Percentiles rank a stretch among this genome's conserved stretches.
Evolutionary conservation across 2,329 filamentous ascomycete species (phyloP).

Genomic region (Neurospora crassa): DNA sequence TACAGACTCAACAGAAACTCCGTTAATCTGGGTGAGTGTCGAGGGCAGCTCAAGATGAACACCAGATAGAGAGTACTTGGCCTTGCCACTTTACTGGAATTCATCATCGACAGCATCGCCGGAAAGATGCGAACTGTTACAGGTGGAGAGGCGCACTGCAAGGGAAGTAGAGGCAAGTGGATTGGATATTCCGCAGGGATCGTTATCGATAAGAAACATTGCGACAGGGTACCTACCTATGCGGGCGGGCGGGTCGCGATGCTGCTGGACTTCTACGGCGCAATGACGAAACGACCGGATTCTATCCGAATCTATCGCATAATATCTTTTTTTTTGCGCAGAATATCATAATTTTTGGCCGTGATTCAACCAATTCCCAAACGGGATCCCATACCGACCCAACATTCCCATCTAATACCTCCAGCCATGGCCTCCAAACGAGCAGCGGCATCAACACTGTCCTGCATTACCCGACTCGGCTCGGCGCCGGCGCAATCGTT

Average conservation of each 20-base stretch:
- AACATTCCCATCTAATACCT: not conserved
- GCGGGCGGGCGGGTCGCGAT: not conserved
- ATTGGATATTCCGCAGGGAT: not conserved
- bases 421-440: slow-evolving; percentile 11
- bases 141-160: not conserved
- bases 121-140: not conserved
- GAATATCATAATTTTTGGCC: not conserved
- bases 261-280: not conserved
- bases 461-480: slow-evolving; percentile 3
- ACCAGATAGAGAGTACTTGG: not conserved
- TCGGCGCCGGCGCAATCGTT: not conserved
- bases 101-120: not conserved
- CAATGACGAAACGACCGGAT: not conserved
- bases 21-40: not conserved
- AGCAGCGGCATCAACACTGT: slow-evolving; percentile 2
- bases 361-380: not conserved
- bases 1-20: not conserved
- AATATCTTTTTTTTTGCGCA: not conserved
- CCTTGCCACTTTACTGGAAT: not conserved
- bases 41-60: not conserved
- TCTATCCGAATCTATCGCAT: not conserved
- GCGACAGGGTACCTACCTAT: not conserved
- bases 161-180: no score
- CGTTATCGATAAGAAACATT: not conserved
- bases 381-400: not conserved